These are phyloP conservation scores for Scleroderma bovista DNA, from an alignment of 768 basidiomycete genomes.

Conservation along the genomic window DNA sequence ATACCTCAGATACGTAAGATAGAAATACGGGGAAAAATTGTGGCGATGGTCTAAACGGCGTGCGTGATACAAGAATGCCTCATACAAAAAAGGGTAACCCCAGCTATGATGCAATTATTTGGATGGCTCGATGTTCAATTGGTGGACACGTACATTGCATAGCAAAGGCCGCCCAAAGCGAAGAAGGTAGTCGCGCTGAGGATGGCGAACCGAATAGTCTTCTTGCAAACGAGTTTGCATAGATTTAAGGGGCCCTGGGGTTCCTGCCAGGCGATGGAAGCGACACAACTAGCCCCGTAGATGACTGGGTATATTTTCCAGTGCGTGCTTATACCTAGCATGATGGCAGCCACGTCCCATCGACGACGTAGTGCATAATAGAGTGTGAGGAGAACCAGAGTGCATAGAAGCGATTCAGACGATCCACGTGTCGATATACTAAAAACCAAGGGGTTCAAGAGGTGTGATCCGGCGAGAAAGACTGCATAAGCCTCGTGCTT, in stretches of 20 bases:
- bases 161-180: constrained; percentile 57
- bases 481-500: constrained; percentile 35
- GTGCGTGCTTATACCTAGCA: constrained; percentile 80
- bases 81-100: constrained; percentile 88
- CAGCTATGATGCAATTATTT: constrained; percentile 49
- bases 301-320: constrained; percentile 98
- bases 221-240: constrained; percentile 40
- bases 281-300: constrained; percentile 74
- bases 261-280: constrained; percentile 18
- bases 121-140: constrained; percentile 1
- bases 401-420: constrained; percentile 82
- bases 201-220: constrained; percentile 58
- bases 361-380: constrained; percentile 50
- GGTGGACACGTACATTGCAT: constrained; percentile 58
- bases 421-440: constrained; percentile 97
- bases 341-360: constrained; percentile 63
- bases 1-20: constrained; percentile 86
- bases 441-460: constrained; percentile 91
- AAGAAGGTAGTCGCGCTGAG: constrained; percentile 68
- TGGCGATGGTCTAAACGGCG: constrained; percentile 93
- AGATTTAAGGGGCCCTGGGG: constrained; percentile 25
- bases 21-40: constrained; percentile 98
- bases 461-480: constrained; percentile 64
- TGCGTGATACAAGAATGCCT: constrained; percentile 91
- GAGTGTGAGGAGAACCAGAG: constrained; percentile 70